phyloP scores from a whole-genome alignment of 2,329 filamentous ascomycete species.

The Alternaria rosae region DNA sequence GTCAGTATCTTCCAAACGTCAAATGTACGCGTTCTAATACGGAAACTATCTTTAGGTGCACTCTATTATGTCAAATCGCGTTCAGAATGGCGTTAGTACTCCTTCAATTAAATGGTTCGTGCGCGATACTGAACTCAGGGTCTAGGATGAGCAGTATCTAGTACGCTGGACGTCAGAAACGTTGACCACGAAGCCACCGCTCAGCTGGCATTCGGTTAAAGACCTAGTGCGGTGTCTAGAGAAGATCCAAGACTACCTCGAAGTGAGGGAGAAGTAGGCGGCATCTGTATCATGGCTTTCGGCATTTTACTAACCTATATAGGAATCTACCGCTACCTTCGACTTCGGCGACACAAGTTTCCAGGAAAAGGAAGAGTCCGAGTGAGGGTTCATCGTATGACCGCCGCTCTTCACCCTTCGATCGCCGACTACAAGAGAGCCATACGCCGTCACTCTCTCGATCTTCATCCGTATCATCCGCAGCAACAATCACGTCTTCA shows the following conservation, averaged over 20 bases:
- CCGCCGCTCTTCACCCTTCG: constrained; percentile 31
- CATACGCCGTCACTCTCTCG: constrained; percentile 27
- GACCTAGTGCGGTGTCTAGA: constrained; percentile 52
- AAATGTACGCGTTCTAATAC: background rate
- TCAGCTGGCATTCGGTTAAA: constrained; percentile 54
- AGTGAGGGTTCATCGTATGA: constrained; percentile 23
- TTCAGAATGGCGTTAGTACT: constrained; percentile 31
- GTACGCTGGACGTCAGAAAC: constrained; percentile 48
- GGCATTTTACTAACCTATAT: constrained; percentile 8
- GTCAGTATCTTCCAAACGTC: constrained; percentile 18
- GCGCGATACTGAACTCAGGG: constrained; percentile 26
- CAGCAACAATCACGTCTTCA: constrained; percentile 4
- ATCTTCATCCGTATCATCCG: constrained; percentile 33
- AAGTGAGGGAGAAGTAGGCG: constrained; percentile 35
- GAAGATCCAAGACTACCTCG: constrained; percentile 54
- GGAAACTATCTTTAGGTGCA: background rate
- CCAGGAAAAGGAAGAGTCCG: constrained; percentile 38
- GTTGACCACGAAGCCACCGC: constrained; percentile 29
- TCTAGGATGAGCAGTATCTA: constrained; percentile 54
- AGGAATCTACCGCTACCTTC: background rate
- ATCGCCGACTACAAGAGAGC: constrained; percentile 19
- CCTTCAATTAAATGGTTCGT: constrained; percentile 18
- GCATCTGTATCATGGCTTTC: background rate
- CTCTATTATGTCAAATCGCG: constrained; percentile 36
- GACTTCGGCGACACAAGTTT: background rate